phyloP scores from a whole-genome alignment of 1,284 basidiomycete species.

The Schizophyllum commune region DNA sequence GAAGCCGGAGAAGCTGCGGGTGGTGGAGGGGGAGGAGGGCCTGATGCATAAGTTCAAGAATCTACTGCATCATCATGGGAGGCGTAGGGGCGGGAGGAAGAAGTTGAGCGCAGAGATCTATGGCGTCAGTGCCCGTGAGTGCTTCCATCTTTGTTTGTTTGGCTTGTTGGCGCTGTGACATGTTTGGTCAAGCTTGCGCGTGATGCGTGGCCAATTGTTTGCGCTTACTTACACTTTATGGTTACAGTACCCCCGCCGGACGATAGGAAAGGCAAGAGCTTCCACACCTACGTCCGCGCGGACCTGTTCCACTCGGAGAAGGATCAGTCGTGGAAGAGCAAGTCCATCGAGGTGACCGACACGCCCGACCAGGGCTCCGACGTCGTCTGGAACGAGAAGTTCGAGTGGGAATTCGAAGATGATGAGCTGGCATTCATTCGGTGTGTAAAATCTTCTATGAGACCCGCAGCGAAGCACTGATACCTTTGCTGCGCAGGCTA shows the following conservation, averaged over 20 bases:
- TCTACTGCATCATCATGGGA: background rate
- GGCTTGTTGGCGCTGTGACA: no score
- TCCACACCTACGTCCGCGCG: conserved; percentile 32
- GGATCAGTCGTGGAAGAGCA: conserved; percentile 34
- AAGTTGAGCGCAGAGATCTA: conserved; percentile 29
- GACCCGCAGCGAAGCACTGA: background rate
- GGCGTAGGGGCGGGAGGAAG: background rate
- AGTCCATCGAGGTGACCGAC: conserved; percentile 26
- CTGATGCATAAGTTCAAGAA: background rate
- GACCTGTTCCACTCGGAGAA: conserved; percentile 32
- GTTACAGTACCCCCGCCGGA: conserved; percentile 35
- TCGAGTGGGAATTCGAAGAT: conserved; percentile 40
- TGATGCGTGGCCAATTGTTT: background rate
- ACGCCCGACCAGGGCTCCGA: conserved; percentile 28
- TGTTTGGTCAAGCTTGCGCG: no score
- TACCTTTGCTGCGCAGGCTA: conserved; percentile 19
- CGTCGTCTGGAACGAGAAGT: conserved; percentile 36
- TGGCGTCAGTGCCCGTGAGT: conserved; percentile 42
- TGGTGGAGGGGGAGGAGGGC: conserved; percentile 6
- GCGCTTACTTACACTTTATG: background rate
- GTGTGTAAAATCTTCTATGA: conserved; percentile 20
- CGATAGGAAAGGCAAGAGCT: conserved; percentile 24
- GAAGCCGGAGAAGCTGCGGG: conserved; percentile 32
- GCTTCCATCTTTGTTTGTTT: background rate
- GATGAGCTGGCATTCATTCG: conserved; percentile 45